A percentile compares a stretch with the other conserved stretches of the same genome.
Conservation (phyloP, 345 rosid species). For the Hibiscus tridactylites region DNA sequence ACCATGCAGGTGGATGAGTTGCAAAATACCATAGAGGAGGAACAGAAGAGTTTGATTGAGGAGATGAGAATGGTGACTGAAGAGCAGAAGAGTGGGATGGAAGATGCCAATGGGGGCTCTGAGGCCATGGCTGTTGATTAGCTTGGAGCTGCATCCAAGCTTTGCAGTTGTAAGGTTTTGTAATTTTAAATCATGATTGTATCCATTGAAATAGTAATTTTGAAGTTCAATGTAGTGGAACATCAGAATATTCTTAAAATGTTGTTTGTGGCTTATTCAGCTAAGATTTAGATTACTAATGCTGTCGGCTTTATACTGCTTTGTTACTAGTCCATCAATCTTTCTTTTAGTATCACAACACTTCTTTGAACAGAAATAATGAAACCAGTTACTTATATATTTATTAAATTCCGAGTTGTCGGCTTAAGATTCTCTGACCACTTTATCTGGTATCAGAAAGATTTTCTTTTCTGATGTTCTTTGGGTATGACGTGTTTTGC, state of each 20-base stretch:
- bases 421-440: too few relatives aligned
- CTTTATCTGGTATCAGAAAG: too few relatives aligned
- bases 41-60: slow-evolving; percentile 77
- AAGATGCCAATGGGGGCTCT: slow-evolving; percentile 42
- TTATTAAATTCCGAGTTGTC: too few relatives aligned
- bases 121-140: slow-evolving; percentile 62
- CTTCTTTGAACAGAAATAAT: too few relatives aligned
- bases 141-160: slow-evolving; percentile 4
- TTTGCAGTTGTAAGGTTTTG: slow-evolving; percentile 8
- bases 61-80: slow-evolving; percentile 72
- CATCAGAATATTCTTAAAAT: background rate
- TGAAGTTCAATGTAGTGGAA: background rate
- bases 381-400: too few relatives aligned
- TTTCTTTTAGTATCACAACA: too few relatives aligned
- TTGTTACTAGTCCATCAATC: too few relatives aligned
- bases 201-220: background rate
- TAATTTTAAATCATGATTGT: background rate
- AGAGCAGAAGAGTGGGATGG: slow-evolving; percentile 61
- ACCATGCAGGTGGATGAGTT: slow-evolving; percentile 75
- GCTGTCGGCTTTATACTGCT: background rate
- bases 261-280: background rate
- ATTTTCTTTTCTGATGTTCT: too few relatives aligned
- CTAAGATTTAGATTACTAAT: background rate
- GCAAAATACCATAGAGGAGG: slow-evolving; percentile 84
- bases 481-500: too few relatives aligned